Conservation (phyloP, 2,329 filamentous ascomycete species). For the Purpureocillium lavendulum region DNA sequence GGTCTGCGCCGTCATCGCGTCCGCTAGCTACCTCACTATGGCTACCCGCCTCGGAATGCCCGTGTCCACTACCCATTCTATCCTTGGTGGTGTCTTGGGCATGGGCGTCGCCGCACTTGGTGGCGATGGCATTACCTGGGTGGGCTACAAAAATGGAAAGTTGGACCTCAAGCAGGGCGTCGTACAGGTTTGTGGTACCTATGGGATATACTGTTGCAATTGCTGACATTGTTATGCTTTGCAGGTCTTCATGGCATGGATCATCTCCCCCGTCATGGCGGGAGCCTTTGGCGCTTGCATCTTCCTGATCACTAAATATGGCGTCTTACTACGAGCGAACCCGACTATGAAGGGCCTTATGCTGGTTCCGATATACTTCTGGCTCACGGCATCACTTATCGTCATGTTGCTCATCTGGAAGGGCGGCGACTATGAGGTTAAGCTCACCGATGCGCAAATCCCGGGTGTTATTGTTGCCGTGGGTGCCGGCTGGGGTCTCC, state of each 20-base stretch:
- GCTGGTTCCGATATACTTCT: constrained; percentile 48
- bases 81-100: constrained; percentile 51
- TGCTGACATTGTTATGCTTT: constrained; percentile 22
- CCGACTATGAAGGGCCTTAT: constrained; percentile 44
- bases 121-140: constrained; percentile 43
- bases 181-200: constrained; percentile 28
- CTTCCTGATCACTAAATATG: constrained; percentile 49
- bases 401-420: constrained; percentile 55
- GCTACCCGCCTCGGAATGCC: constrained; percentile 46
- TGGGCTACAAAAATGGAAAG: constrained; percentile 29
- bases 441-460: constrained; percentile 38
- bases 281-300: constrained; percentile 44
- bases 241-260: constrained; percentile 53
- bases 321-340: constrained; percentile 43
- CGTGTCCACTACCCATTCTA: constrained; percentile 54
- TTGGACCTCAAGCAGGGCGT: constrained; percentile 38
- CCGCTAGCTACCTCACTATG: constrained; percentile 47
- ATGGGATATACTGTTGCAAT: not conserved
- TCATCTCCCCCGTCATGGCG: constrained; percentile 49
- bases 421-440: constrained; percentile 35
- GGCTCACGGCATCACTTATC: constrained; percentile 43
- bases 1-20: constrained; percentile 45
- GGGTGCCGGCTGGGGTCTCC: constrained; percentile 37
- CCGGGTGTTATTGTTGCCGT: constrained; percentile 46
- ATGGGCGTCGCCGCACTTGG: constrained; percentile 50